phyloP scores from a whole-genome alignment of 495 filamentous ascomycete genomes.

The Trichodelitschia bisporula region DNA sequence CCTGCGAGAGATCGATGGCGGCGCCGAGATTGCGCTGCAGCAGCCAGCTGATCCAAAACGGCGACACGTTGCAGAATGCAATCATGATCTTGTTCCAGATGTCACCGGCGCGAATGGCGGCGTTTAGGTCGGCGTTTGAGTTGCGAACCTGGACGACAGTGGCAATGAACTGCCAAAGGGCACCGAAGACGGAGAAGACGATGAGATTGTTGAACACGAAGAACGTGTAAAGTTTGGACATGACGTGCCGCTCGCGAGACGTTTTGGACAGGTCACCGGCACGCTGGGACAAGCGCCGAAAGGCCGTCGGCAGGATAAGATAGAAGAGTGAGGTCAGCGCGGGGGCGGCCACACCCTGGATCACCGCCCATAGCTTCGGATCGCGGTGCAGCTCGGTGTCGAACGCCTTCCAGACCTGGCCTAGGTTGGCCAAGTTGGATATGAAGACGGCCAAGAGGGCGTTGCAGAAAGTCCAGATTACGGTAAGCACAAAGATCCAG shows the following conservation, averaged over 20 bases:
- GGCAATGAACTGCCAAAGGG: slow-evolving; percentile 46
- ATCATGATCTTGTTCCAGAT: slow-evolving; percentile 36
- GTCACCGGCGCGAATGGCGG: slow-evolving; percentile 27
- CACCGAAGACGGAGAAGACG: slow-evolving; percentile 74
- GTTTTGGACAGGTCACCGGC: slow-evolving; percentile 81
- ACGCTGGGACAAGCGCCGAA: slow-evolving; percentile 55
- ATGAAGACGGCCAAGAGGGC: slow-evolving; percentile 86
- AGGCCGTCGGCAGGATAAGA: slow-evolving; percentile 68
- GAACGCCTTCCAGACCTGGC: slow-evolving; percentile 58
- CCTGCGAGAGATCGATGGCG: slow-evolving; percentile 66
- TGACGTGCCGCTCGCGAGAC: slow-evolving; percentile 77
- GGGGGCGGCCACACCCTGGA: slow-evolving; percentile 87
- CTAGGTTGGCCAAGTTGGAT: slow-evolving; percentile 58
- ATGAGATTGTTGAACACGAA: slow-evolving; percentile 95
- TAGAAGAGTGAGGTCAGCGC: slow-evolving; percentile 77
- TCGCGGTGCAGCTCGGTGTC: slow-evolving; percentile 32
- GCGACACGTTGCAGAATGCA: slow-evolving; percentile 50
- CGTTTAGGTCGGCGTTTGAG: slow-evolving; percentile 16
- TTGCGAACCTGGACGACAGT: slow-evolving; percentile 31
- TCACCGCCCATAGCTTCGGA: slow-evolving; percentile 48
- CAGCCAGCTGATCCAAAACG: slow-evolving; percentile 87
- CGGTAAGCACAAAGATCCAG: slow-evolving; percentile 57
- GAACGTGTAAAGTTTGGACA: slow-evolving; percentile 78
- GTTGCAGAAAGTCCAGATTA: slow-evolving; percentile 89
- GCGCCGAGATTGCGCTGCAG: slow-evolving; percentile 83